A percentile compares a stretch with the other conserved stretches of the same genome.
phyloP scores from a whole-genome alignment of 495 filamentous ascomycete species.

The Hyphodiscus hymeniophilus region DNA sequence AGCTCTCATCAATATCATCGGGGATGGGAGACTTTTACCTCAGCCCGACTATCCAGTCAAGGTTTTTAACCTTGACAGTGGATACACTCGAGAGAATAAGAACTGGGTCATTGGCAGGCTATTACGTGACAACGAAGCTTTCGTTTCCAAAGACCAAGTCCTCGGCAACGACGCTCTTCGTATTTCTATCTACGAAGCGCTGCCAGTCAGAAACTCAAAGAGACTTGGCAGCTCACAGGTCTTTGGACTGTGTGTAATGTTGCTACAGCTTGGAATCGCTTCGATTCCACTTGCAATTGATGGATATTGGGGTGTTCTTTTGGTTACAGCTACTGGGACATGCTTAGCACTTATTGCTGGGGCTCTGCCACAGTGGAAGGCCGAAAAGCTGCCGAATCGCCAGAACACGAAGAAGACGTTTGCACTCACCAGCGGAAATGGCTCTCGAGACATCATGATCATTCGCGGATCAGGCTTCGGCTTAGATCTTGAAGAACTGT shows the following conservation, averaged over 20 bases:
- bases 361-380: constrained; percentile 35
- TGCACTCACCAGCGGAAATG: constrained; percentile 37
- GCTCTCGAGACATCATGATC: constrained; percentile 35
- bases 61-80: constrained; percentile 36
- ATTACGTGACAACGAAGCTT: constrained; percentile 38
- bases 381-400: constrained; percentile 37
- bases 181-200: constrained; percentile 3
- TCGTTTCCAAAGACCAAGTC: constrained; percentile 21
- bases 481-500: constrained; percentile 40
- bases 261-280: constrained; percentile 39
- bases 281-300: constrained; percentile 33
- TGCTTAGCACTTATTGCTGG: constrained; percentile 30
- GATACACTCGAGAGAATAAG: constrained; percentile 34
- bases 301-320: constrained; percentile 37
- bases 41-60: constrained; percentile 24
- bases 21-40: constrained; percentile 38
- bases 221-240: background rate
- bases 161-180: background rate
- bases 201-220: background rate
- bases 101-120: constrained; percentile 44
- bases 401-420: constrained; percentile 23
- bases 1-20: constrained; percentile 31
- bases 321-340: constrained; percentile 34
- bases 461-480: constrained; percentile 28
- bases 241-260: constrained; percentile 26